Conservation (phyloP, 176 grass and related monocot species). For the Eragrostis nindensis region DNA sequence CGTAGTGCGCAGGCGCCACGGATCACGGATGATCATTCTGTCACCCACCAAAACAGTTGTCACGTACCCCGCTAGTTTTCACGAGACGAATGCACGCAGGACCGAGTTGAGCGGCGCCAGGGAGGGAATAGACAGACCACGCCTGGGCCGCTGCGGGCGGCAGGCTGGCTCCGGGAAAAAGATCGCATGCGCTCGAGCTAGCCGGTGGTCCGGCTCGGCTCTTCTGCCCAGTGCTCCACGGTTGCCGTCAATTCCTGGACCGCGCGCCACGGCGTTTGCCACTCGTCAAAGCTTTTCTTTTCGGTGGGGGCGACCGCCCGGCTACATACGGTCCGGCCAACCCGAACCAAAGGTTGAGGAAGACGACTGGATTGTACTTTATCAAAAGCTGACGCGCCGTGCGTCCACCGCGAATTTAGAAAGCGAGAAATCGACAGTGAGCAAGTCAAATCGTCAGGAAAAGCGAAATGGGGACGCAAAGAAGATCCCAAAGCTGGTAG, state of each 20-base stretch:
- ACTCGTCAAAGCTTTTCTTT: not conserved
- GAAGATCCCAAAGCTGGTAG: conserved; percentile 21
- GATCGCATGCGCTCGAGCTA: not conserved
- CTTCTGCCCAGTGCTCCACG: no score
- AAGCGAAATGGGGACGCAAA: not conserved
- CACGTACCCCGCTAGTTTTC: not conserved
- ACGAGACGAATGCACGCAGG: not conserved
- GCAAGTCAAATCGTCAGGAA: conserved; percentile 7
- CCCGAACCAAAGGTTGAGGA: not conserved
- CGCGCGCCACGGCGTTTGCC: not conserved
- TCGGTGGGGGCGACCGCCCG: not conserved
- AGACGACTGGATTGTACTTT: conserved; percentile 20
- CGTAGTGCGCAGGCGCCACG: not conserved
- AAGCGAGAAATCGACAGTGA: not conserved
- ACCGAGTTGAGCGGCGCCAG: not conserved
- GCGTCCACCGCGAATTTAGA: not conserved
- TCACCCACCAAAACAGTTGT: not conserved
- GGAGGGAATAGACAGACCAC: no score
- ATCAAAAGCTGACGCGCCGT: not conserved
- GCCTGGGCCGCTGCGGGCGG: no score
- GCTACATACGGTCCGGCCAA: no score
- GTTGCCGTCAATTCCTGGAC: not conserved
- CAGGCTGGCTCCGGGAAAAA: no score
- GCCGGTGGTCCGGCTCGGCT: not conserved
- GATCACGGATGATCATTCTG: not conserved